Base-by-base conservation (phyloP, 2,329 filamentous ascomycete genomes). In the Talaromyces atroroseus region DNA sequence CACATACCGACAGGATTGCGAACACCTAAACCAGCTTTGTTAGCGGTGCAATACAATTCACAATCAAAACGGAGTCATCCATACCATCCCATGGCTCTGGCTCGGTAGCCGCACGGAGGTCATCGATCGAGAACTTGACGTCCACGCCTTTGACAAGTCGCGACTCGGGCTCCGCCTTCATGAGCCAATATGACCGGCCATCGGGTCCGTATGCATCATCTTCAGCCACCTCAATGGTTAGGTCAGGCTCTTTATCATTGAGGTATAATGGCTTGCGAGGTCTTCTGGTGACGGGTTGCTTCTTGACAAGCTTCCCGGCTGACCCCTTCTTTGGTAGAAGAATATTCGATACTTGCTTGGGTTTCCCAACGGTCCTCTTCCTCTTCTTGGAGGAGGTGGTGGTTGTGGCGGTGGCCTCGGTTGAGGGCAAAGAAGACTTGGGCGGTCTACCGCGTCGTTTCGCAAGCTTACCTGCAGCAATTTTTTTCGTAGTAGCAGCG, bases 51-150 rank as follows among this genome's bases (percentile, higher is more conserved):
- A 20, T 14, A 1, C 5, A 29, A 29, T 29, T 29, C 26, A 14
- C 11, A 32, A 42, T 14, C 46, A n/a, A 44, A 44, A 40, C 24
- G 24, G 24, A 26, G 24, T 26, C 24, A 26, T 26, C 24, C 82
- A 68, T 75, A 89, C 90, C 94, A 73, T 95, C 88, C 94, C 94
- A 99, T 0, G 89, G 86, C 68, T 97, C 92, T 1, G 92, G 90
- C 65, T 83, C 81, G 0, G 78, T 84, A 65, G 84, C 87, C 0
- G 83, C 81, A 14, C 82, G 81, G 36, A 99, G 75, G 69, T 97
- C 92, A 65, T 97, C 91, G 65, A 99, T 96, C 0, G 91, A 95
- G 74, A 97, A 99, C 63, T 85, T 88, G 47, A 96, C 90, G 68
- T 97, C 92, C 51, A 89, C 78, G 0, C 91, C 92, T 54, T 91